Evolutionary conservation across 2,329 filamentous ascomycete species (phyloP).

Genomic region (Xylariaceae sp.): DNA sequence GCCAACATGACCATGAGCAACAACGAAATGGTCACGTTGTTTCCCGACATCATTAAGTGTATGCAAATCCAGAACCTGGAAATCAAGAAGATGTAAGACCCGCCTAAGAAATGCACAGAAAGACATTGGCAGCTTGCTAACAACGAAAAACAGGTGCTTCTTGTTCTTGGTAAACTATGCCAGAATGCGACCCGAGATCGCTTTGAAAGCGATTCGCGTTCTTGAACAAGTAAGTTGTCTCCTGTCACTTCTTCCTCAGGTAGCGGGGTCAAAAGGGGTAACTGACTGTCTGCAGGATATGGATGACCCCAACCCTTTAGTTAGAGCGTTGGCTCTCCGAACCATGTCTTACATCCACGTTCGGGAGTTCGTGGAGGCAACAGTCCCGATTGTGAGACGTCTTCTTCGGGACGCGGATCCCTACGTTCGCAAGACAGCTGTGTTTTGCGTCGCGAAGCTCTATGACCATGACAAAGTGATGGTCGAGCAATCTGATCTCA

Average conservation of each 20-base stretch:
- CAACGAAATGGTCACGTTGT: constrained; percentile 97
- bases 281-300: constrained; percentile 61
- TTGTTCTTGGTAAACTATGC: constrained; percentile 97
- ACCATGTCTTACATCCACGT: constrained; percentile 99
- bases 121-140: constrained; percentile 11
- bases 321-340: constrained; percentile 83
- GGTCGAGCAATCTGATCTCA: constrained; percentile 86
- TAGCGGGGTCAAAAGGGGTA: background rate
- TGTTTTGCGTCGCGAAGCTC: constrained; percentile 92
- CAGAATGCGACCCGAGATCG: constrained; percentile 87
- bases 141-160: constrained; percentile 68
- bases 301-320: constrained; percentile 86
- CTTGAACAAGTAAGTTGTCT: constrained; percentile 62
- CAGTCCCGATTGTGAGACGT: constrained; percentile 74
- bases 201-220: constrained; percentile 85
- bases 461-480: constrained; percentile 92
- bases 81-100: constrained; percentile 94
- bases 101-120: background rate
- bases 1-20: constrained; percentile 99
- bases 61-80: constrained; percentile 94
- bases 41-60: constrained; percentile 89
- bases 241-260: background rate
- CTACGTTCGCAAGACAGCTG: constrained; percentile 95
- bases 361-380: constrained; percentile 88
- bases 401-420: constrained; percentile 83